A percentile compares a stretch with the other conserved stretches of the same genome.
Evolutionary conservation across 2,329 filamentous ascomycete species (phyloP).

Genomic region (Nemania sp.): DNA sequence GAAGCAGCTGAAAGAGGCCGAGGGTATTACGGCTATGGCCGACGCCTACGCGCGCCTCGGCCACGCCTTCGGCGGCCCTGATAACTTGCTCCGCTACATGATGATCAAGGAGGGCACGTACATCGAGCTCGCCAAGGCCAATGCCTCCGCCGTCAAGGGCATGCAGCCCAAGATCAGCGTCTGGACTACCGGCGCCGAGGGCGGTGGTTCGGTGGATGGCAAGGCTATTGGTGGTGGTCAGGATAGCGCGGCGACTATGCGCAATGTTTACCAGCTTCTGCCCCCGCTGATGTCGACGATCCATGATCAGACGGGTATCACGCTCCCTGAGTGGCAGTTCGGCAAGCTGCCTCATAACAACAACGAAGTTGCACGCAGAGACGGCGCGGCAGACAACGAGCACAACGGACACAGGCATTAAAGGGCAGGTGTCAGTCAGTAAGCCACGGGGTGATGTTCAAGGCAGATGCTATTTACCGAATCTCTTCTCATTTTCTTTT

Average conservation of each 20-base stretch:
- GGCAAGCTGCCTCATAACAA: conserved; percentile 46
- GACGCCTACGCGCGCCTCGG: conserved; percentile 76
- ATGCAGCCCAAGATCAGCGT: conserved; percentile 87
- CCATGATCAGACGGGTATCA: conserved; percentile 85
- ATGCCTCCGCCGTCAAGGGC: conserved; percentile 73
- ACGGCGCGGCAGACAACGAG: neutral
- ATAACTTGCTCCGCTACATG: conserved; percentile 78
- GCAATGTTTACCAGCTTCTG: conserved; percentile 82
- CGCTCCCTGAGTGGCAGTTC: conserved; percentile 76
- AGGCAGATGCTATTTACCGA: neutral
- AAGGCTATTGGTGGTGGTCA: conserved; percentile 45
- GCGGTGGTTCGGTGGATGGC: conserved; percentile 39
- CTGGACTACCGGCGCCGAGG: conserved; percentile 75
- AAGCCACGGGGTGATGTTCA: too few species aligned
- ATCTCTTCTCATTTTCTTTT: neutral
- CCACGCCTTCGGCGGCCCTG: conserved; percentile 74
- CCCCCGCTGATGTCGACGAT: conserved; percentile 84
- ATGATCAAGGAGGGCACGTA: conserved; percentile 87
- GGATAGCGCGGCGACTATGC: conserved; percentile 66
- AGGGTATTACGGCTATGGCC: conserved; percentile 76
- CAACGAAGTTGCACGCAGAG: conserved; percentile 25
- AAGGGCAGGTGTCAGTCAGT: too few species aligned
- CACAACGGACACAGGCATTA: conserved; percentile 12
- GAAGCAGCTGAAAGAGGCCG: conserved; percentile 71
- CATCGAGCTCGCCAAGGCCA: conserved; percentile 75